phyloP scores from a whole-genome alignment of 2,329 filamentous ascomycete species.

The Fusarium camptoceras region DNA sequence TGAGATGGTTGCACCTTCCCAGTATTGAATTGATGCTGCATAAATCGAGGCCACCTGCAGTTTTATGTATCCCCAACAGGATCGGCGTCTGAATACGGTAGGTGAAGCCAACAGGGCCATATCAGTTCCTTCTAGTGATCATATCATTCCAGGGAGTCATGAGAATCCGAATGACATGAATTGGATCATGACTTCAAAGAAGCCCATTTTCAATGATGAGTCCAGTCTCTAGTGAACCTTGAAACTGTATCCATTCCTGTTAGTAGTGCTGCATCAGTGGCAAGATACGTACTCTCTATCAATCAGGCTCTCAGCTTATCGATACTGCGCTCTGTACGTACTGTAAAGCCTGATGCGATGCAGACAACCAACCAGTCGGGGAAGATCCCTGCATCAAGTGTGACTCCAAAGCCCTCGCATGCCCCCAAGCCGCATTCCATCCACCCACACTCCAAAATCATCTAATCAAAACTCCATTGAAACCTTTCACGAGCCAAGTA shows the following conservation, averaged over 20 bases:
- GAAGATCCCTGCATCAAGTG: not conserved
- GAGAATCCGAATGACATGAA: too few relatives aligned
- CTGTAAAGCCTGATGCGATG: not conserved
- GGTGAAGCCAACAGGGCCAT: not conserved
- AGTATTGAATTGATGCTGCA: not conserved
- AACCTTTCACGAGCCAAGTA: not conserved
- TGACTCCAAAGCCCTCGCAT: not conserved
- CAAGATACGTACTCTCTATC: not conserved
- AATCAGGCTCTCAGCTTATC: not conserved
- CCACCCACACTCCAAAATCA: not conserved
- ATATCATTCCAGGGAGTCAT: not conserved
- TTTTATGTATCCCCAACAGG: not conserved
- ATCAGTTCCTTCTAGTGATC: not conserved
- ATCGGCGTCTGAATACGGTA: not conserved
- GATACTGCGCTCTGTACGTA: not conserved
- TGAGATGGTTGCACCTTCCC: not conserved
- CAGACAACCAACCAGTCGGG: not conserved
- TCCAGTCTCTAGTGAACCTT: too few relatives aligned
- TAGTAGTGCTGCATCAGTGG: not conserved
- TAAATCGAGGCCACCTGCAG: conserved; percentile 7
- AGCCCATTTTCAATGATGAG: too few relatives aligned
- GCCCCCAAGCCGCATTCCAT: not conserved
- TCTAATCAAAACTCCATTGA: not conserved
- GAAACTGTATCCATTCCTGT: too few relatives aligned
- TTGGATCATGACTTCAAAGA: too few relatives aligned